Evolutionary conservation across 768 basidiomycete species (phyloP), one percentile per base, ranked within the genome.

Genomic region (Kwoniella botswanensis): DNA sequence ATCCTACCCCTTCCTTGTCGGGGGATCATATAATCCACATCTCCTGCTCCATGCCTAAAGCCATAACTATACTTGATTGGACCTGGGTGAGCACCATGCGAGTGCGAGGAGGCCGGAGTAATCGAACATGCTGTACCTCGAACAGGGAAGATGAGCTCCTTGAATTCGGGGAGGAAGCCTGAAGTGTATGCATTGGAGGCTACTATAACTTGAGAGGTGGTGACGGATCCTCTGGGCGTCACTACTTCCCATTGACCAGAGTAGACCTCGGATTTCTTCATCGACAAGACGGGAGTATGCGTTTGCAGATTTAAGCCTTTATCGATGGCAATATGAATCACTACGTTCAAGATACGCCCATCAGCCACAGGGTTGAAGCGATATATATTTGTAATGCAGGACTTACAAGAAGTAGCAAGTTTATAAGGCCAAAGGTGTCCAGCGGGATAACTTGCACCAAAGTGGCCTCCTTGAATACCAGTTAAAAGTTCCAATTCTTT

Each of bases 181-280:
- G 90, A 88, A 6, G 90, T 88, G 71, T 94, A 94, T 0, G 86
- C 94, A 75, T 97, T 97, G 13, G 92, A 94, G 0, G 92, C 92
- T 77, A 95, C 91, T 7, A 97, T 84, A 54, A 96, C 87, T 65
- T 89, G 88, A 22, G 85, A 80, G 74, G 90, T 89, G 4, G 79
- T 50, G 42, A 93, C 82, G 0, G 76, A 70, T 0, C 94, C 93
- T 17, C 92, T 87, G 0, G 89, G 86, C 0, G 93, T 94, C 3
- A 77, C 72, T 18, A 92, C 78, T 0, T 78, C 77, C 90, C 90
- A 92, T 6, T 85, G 84, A 13, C 67, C 67, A 7, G 62, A 29
- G 3, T 59, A n/a, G 9, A 43, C 6, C 11, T 50, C 18, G 7
- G 65, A 46, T 2, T 22, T 29, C 26, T 60, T 57, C 9, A 74